Evolutionary conservation across 768 basidiomycete species (phyloP).

Genomic region (Psilocybe subaeruginosa): DNA sequence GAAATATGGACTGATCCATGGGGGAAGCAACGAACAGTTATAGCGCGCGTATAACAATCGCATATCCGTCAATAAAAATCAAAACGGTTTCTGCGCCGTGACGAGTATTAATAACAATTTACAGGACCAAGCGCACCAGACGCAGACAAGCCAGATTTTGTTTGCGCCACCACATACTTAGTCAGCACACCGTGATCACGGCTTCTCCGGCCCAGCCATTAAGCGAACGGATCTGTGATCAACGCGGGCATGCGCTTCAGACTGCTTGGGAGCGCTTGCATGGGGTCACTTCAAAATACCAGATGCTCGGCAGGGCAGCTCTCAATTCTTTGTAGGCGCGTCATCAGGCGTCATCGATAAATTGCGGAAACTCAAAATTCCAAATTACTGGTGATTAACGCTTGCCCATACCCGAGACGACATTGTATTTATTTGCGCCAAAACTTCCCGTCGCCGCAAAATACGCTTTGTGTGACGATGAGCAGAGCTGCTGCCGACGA

Average conservation of each 20-base stretch:
- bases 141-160: neutral
- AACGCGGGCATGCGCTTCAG: neutral
- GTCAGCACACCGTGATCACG: constrained; percentile 1
- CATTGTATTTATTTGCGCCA: neutral
- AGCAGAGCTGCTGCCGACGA: neutral
- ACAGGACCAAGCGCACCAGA: neutral
- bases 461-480: neutral
- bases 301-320: neutral
- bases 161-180: neutral
- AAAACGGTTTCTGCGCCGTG: neutral
- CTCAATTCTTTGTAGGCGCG: neutral
- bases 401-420: neutral
- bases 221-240: neutral
- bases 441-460: neutral
- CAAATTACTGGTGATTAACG: neutral
- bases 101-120: constrained; percentile 1
- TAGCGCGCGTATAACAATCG: constrained; percentile 47
- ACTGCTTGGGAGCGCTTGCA: neutral
- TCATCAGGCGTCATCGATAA: neutral
- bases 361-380: neutral
- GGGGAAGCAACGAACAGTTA: constrained; percentile 72
- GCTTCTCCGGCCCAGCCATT: neutral
- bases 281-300: neutral
- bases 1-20: constrained; percentile 85
- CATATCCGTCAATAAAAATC: constrained; percentile 7